Evolutionary conservation across 768 basidiomycete genomes (phyloP), one percentile per base, ranked within the genome.

Genomic region (Wakefieldia striispora): DNA sequence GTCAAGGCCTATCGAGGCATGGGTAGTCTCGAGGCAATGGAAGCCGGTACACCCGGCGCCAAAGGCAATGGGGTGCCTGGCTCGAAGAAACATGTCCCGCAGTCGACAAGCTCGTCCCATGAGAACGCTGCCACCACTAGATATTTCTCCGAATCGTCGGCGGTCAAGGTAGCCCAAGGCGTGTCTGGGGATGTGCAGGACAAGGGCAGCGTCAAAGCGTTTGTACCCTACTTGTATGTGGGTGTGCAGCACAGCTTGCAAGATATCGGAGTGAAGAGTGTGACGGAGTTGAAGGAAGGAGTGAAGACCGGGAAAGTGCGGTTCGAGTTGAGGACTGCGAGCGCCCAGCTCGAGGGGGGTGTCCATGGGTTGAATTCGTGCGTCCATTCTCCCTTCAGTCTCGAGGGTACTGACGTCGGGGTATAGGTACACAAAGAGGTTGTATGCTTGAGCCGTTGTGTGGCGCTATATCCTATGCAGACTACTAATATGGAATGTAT

Each of bases 1-100:
- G 93, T 98, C 66, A 99, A 99, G 80, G 85, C 95, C 29, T 99
- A 98, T 73, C 86, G 97, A 49, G 97, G 97, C 5, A 99, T 99
- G 97, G 95, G 97, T 17, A 90, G 87, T 63, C 76, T 97, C 62
- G 91, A 95, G 71, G 91, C 92, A 3, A 95, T 93, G 91, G 88
- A 90, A 47, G 83, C 88, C 57, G 84, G 86, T 33, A 84, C 82
- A 54, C 6, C 43, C 2, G 52, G 31, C 17, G 49, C 48, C 13
- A 60, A 59, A 43, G 65, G 58, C 21, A 60, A 57, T 36, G 56
- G 64, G n/a, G 57, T 31, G 31, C 59, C 52, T 16, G 63, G 69
- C 1, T 67, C 64, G 33, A 68, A 64, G 49, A 83, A 82, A 57
- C 77, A 80, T 40, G 72, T 78, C 0, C 64, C 70, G 31, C 77